These are phyloP conservation scores for Quercus alba DNA, from an alignment of 306 rosid species.

Conservation along the genomic window DNA sequence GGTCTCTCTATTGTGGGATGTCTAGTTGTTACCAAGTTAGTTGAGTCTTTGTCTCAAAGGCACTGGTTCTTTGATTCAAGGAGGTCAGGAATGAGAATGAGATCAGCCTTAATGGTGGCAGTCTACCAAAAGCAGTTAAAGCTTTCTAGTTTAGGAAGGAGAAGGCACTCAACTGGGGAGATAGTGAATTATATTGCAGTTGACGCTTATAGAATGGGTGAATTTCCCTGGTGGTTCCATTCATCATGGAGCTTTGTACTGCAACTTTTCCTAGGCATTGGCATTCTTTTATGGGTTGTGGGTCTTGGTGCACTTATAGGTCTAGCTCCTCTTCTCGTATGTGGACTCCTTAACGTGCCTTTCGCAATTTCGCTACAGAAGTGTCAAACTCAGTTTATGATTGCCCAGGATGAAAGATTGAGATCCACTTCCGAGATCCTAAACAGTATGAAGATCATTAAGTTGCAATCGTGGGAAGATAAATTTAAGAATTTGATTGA, in stretches of 20 bases:
- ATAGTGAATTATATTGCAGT: conserved; percentile 50
- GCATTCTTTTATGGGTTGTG: conserved; percentile 33
- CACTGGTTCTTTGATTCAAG: conserved; percentile 45
- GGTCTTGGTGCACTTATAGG: conserved; percentile 69
- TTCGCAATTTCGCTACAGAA: conserved; percentile 51
- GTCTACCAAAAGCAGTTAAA: conserved; percentile 44
- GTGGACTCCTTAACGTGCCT: conserved; percentile 64
- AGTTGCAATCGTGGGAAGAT: conserved; percentile 59
- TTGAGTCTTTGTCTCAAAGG: conserved; percentile 46
- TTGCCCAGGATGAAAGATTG: conserved; percentile 73
- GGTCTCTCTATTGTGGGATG: conserved; percentile 38
- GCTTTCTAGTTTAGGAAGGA: conserved; percentile 29
- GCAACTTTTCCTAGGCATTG: conserved; percentile 35
- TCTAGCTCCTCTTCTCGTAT: conserved; percentile 49
- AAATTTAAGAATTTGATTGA: conserved; percentile 37
- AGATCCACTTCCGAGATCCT: conserved; percentile 78
- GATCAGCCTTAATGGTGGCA: conserved; percentile 53
- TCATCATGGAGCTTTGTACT: conserved; percentile 26
- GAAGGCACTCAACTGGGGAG: conserved; percentile 46
- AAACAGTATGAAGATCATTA: conserved; percentile 53
- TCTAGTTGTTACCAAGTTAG: conserved; percentile 30
- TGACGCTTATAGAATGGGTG: conserved; percentile 57
- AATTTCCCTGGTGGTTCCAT: conserved; percentile 55
- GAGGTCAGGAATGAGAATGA: conserved; percentile 50
- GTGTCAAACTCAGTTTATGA: conserved; percentile 60